Percentiles rank a stretch among this genome's conserved stretches.
phyloP scores from a whole-genome alignment of 75 land plant species.

The Chamaecyparis obtusa region DNA sequence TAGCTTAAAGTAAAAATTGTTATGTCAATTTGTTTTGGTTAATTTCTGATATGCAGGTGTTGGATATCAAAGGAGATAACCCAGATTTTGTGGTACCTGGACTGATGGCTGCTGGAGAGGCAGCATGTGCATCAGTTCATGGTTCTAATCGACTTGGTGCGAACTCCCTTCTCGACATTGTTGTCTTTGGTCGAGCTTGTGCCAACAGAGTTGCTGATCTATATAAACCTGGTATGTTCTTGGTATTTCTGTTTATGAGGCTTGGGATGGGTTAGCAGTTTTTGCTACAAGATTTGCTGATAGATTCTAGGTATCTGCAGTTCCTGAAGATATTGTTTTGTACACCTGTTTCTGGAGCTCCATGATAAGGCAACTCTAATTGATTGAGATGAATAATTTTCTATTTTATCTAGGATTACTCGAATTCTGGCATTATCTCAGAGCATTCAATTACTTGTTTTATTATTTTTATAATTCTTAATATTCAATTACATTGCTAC shows the following conservation, averaged over 20 bases:
- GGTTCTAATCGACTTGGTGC: conserved; percentile 99
- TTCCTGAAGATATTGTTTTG: not conserved
- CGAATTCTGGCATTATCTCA: not conserved
- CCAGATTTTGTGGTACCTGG: conserved; percentile 98
- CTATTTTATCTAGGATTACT: not conserved
- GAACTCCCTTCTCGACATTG: conserved; percentile 97
- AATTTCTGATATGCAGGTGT: conserved; percentile 46
- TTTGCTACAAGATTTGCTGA: not conserved
- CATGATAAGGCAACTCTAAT: not conserved
- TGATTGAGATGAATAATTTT: not conserved
- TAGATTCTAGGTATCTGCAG: not conserved
- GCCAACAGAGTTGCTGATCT: conserved; percentile 93
- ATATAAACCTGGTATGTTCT: conserved; percentile 67
- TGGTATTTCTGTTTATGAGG: not conserved
- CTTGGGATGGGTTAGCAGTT: not conserved
- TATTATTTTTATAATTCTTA: not conserved
- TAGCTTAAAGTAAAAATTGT: not conserved
- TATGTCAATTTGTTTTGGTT: not conserved
- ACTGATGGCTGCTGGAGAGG: conserved; percentile 97
- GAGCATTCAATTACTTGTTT: not conserved
- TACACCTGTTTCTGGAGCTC: not conserved
- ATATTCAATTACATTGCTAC: not conserved
- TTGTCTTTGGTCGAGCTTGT: conserved; percentile 98
- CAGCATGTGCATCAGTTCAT: conserved; percentile 99
- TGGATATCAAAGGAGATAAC: conserved; percentile 74